A percentile compares a stretch with the other conserved stretches of the same genome.
Evolutionary conservation across 768 basidiomycete genomes (phyloP).

Genomic region (Tricholoma bakamatsutake): DNA sequence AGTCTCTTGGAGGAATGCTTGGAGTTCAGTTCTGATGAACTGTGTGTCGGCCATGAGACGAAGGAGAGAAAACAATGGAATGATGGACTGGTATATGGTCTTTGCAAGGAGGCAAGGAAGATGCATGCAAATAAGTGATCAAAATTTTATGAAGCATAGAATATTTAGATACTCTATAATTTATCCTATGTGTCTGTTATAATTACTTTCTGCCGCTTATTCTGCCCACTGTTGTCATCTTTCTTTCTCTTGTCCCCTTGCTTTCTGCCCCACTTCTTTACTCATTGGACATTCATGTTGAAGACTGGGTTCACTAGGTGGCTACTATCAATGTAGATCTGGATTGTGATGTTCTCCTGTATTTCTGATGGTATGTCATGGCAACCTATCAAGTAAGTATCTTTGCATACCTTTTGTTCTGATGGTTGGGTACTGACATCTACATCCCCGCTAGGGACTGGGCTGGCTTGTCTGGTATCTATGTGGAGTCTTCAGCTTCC

Average conservation of each 20-base stretch:
- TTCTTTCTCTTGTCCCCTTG: not conserved
- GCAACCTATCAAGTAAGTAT: not conserved
- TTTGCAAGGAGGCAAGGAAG: not conserved
- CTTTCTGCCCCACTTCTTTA: not conserved
- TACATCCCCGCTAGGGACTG: not conserved
- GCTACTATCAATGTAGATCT: not conserved
- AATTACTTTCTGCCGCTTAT: not conserved
- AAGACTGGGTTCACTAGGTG: not conserved
- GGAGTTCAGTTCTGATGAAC: not conserved
- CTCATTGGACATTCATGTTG: not conserved
- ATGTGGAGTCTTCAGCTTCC: not conserved
- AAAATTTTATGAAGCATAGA: not conserved
- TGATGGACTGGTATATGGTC: not conserved
- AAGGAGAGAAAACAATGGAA: not conserved
- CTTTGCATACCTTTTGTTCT: conserved; percentile 1
- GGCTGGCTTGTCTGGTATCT: not conserved
- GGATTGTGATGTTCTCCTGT: not conserved
- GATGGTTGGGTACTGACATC: not conserved
- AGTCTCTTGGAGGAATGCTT: not conserved
- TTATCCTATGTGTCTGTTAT: not conserved
- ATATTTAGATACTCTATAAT: not conserved
- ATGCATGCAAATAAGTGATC: not conserved
- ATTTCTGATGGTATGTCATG: not conserved
- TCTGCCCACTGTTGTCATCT: not conserved
- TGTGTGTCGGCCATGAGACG: not conserved